Percentiles rank a stretch among this genome's conserved stretches.
phyloP scores from a whole-genome alignment of 345 rosid species.

The Capsella bursapastoris region DNA sequence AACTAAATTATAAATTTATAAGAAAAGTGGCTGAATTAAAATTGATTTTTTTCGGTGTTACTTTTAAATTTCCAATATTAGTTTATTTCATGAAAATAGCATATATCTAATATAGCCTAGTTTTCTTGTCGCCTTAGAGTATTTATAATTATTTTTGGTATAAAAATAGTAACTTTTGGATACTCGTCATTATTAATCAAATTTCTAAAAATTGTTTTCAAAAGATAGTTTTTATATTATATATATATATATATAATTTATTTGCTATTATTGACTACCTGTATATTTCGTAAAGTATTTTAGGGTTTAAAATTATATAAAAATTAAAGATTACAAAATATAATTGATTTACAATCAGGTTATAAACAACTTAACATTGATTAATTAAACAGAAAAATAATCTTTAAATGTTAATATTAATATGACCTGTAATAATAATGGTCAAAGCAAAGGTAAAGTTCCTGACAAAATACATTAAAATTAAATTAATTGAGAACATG shows the following conservation, averaged over 20 bases:
- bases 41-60: neutral
- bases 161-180: neutral
- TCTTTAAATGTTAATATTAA: neutral
- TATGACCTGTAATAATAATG: slow-evolving; percentile 19
- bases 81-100: neutral
- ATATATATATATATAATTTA: too few relatives aligned
- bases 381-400: neutral
- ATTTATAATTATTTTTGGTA: too few relatives aligned
- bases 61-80: neutral
- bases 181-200: too few relatives aligned
- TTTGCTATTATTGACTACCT: too few relatives aligned
- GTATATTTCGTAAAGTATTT: too few relatives aligned
- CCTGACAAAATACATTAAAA: slow-evolving; percentile 30
- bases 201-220: too few relatives aligned
- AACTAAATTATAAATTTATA: neutral
- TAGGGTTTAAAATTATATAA: too few relatives aligned
- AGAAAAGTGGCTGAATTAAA: neutral
- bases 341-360: too few relatives aligned
- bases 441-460: slow-evolving; percentile 25
- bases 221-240: too few relatives aligned
- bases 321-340: too few relatives aligned
- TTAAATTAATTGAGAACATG: neutral
- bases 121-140: neutral
- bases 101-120: neutral
- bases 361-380: too few relatives aligned